Conservation (phyloP, 1,139 yeast species). For the Casaregolazyma suthepensis region DNA sequence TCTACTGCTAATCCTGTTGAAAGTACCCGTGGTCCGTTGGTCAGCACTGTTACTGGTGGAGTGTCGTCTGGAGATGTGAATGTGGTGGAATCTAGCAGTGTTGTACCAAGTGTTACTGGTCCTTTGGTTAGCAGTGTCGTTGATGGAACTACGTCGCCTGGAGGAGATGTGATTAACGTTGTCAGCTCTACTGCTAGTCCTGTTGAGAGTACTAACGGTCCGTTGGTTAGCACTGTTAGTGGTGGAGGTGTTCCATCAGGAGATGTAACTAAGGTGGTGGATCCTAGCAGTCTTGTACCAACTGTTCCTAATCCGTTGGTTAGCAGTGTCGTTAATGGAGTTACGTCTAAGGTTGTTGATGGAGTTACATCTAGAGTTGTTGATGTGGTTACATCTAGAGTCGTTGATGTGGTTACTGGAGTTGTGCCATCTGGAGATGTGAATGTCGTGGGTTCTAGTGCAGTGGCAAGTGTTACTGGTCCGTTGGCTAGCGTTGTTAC, state of each 20-base stretch:
- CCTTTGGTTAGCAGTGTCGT: neutral
- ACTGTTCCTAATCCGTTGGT: neutral
- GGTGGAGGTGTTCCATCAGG: neutral
- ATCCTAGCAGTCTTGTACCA: neutral
- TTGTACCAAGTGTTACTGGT: neutral
- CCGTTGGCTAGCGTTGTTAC: neutral
- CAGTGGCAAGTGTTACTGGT: neutral
- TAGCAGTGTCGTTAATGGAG: neutral
- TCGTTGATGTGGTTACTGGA: neutral
- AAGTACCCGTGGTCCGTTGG: neutral
- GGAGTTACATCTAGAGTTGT: too few relatives aligned
- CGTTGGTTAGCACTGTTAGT: neutral
- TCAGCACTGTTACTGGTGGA: neutral
- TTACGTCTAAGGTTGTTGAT: too few relatives aligned
- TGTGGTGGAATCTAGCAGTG: neutral
- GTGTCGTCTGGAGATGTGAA: neutral
- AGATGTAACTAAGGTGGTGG: neutral
- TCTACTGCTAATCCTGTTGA: neutral
- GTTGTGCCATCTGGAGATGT: neutral
- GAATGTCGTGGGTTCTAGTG: neutral
- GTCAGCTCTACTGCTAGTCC: neutral
- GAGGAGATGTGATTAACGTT: neutral
- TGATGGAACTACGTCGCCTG: neutral
- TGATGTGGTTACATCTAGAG: too few relatives aligned
- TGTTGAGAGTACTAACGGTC: too few relatives aligned